phyloP scores from a whole-genome alignment of 1,139 yeast species.

The Yamadazyma oceani region DNA sequence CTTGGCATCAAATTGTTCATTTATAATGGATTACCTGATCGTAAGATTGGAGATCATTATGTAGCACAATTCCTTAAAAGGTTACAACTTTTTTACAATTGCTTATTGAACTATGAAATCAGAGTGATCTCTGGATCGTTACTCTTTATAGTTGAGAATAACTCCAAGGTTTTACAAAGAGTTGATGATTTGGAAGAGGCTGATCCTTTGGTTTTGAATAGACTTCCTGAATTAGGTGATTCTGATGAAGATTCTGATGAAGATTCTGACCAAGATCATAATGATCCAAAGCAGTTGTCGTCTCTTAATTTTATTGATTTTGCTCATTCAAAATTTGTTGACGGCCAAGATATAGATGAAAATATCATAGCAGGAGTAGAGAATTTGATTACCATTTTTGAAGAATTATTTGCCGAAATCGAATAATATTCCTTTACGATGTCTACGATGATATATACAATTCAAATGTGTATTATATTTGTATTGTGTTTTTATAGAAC shows the following conservation, averaged over 20 bases:
- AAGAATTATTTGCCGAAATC: slow-evolving; percentile 15
- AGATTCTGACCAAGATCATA: slow-evolving; percentile 26
- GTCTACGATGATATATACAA: too few relatives aligned
- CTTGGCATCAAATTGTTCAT: slow-evolving; percentile 58
- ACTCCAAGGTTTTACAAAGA: slow-evolving; percentile 47
- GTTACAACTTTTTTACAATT: slow-evolving; percentile 62
- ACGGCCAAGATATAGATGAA: slow-evolving; percentile 70
- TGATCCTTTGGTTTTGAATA: slow-evolving; percentile 37
- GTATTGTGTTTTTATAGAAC: too few relatives aligned
- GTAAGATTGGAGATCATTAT: slow-evolving; percentile 10
- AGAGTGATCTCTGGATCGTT: slow-evolving; percentile 75
- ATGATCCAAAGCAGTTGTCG: slow-evolving; percentile 12
- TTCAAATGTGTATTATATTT: too few relatives aligned
- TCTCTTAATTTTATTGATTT: slow-evolving; percentile 76
- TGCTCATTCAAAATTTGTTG: slow-evolving; percentile 74
- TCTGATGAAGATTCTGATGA: slow-evolving; percentile 34
- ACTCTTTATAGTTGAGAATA: slow-evolving; percentile 73
- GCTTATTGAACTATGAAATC: slow-evolving; percentile 60
- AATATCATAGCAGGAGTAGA: slow-evolving; percentile 68
- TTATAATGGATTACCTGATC: slow-evolving; percentile 17
- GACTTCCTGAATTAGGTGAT: slow-evolving; percentile 25
- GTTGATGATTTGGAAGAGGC: slow-evolving; percentile 18
- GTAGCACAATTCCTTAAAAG: slow-evolving; percentile 50
- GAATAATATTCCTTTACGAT: background rate
- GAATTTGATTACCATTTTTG: slow-evolving; percentile 50